Conservation (phyloP, 2,329 filamentous ascomycete species). For the Epichloe gansuensis region DNA sequence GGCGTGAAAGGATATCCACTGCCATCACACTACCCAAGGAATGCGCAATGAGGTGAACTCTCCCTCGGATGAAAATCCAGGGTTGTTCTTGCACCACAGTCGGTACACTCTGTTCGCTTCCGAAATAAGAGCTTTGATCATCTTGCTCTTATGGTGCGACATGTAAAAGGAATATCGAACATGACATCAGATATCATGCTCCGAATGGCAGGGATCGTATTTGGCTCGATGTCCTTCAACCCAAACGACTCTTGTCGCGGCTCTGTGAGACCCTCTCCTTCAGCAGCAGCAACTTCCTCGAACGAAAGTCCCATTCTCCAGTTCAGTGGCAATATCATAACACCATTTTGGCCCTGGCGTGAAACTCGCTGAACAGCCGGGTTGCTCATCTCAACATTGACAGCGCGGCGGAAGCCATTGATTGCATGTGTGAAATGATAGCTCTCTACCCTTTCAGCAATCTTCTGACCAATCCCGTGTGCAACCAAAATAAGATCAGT, state of each 20-base stretch:
- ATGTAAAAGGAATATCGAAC: conserved; percentile 96
- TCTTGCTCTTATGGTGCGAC: conserved; percentile 88
- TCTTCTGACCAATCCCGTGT: conserved; percentile 93
- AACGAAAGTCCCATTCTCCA: conserved; percentile 85
- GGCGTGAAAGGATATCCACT: conserved; percentile 77
- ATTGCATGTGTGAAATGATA: conserved; percentile 97
- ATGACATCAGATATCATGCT: conserved; percentile 94
- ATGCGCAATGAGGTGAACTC: conserved; percentile 86
- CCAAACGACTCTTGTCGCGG: conserved; percentile 46
- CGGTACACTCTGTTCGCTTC: conserved; percentile 95
- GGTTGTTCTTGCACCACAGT: conserved; percentile 89
- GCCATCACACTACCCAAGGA: conserved; percentile 93
- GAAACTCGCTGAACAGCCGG: conserved; percentile 64
- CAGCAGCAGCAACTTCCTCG: conserved; percentile 60
- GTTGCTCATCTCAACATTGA: conserved; percentile 73
- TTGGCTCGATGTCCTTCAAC: conserved; percentile 83
- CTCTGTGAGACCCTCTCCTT: conserved; percentile 37
- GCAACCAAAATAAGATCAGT: conserved; percentile 84
- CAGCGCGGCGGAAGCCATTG: conserved; percentile 73
- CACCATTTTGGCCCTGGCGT: conserved; percentile 66
- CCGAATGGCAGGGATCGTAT: conserved; percentile 82
- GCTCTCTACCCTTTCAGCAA: conserved; percentile 87
- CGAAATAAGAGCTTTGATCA: conserved; percentile 76
- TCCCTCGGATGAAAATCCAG: conserved; percentile 65
- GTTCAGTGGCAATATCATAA: conserved; percentile 91